Evolutionary conservation across 306 rosid genomes (phyloP).

Genomic region (Calophaca sinica): DNA sequence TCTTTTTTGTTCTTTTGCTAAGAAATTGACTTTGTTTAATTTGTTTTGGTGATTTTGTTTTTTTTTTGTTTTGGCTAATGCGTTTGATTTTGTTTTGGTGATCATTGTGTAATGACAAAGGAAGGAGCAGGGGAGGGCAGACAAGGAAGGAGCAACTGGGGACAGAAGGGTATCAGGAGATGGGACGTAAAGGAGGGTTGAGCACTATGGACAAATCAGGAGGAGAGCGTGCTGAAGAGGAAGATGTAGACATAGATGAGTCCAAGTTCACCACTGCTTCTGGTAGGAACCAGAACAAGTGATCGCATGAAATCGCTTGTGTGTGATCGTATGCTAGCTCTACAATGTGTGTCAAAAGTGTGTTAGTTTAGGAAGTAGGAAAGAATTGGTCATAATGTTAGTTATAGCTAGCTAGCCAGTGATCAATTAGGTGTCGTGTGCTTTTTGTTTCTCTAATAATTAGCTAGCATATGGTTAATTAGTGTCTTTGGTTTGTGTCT

Average conservation of each 20-base stretch:
- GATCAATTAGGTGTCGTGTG: constrained; percentile 15
- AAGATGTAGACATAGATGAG: constrained; percentile 64
- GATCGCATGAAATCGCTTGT: too few species aligned
- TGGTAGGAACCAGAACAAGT: constrained; percentile 22
- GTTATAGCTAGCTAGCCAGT: too few species aligned
- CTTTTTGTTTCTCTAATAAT: constrained; percentile 17
- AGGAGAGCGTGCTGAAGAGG: constrained; percentile 66
- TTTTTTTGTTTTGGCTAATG: too few species aligned
- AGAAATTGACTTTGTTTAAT: neutral
- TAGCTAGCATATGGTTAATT: constrained; percentile 29
- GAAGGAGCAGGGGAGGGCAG: constrained; percentile 69
- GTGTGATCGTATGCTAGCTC: constrained; percentile 45
- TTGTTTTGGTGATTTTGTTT: neutral
- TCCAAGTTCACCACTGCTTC: constrained; percentile 58
- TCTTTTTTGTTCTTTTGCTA: neutral
- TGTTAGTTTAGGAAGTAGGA: neutral
- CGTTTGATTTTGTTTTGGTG: neutral
- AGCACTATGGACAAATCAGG: constrained; percentile 68
- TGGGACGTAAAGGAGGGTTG: constrained; percentile 79
- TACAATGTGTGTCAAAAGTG: neutral
- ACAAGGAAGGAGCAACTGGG: constrained; percentile 73
- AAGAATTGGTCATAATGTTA: neutral
- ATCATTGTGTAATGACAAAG: constrained; percentile 6
- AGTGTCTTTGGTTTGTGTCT: neutral
- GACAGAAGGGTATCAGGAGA: constrained; percentile 60